phyloP scores from a whole-genome alignment of 2,329 filamentous ascomycete species.

The Davidsoniella eucalypti region DNA sequence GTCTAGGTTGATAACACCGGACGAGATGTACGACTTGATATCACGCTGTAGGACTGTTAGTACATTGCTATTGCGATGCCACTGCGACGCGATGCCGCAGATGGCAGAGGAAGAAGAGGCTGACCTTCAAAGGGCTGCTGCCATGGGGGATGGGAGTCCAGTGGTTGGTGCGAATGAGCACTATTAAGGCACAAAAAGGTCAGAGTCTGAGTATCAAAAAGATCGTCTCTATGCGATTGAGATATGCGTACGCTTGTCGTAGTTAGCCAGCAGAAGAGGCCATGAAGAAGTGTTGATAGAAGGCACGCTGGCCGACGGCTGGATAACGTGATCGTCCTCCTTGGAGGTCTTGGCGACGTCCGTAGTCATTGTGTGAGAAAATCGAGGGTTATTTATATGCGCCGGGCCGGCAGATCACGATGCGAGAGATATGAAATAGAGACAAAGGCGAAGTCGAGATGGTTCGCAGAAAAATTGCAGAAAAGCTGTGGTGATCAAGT shows the following conservation, averaged over 20 bases:
- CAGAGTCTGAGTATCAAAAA: slow-evolving; percentile 14
- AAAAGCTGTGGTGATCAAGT: background rate
- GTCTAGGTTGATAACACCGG: slow-evolving; percentile 87
- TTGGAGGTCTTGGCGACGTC: slow-evolving; percentile 27
- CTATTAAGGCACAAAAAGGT: slow-evolving; percentile 27
- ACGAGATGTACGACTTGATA: slow-evolving; percentile 91
- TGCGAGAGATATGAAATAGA: background rate
- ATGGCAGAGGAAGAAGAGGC: background rate
- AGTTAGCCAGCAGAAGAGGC: slow-evolving; percentile 92
- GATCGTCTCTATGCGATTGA: background rate
- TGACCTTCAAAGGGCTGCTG: slow-evolving; percentile 60
- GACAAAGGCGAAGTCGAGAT: background rate
- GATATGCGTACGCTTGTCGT: slow-evolving; percentile 57
- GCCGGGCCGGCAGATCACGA: too few species aligned
- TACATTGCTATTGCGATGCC: background rate
- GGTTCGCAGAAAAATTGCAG: background rate
- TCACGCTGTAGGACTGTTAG: slow-evolving; percentile 39
- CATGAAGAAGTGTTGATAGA: slow-evolving; percentile 73
- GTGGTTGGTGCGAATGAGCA: slow-evolving; percentile 84
- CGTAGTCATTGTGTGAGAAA: slow-evolving; percentile 26
- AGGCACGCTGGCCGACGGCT: slow-evolving; percentile 70
- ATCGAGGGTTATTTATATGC: background rate
- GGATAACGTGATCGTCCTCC: slow-evolving; percentile 71
- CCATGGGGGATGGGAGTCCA: slow-evolving; percentile 94
- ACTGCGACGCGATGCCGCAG: background rate